Evolutionary conservation across 2,329 filamentous ascomycete genomes (phyloP), one percentile per base, ranked within the genome.

Genomic region (Fusarium austroafricanum): DNA sequence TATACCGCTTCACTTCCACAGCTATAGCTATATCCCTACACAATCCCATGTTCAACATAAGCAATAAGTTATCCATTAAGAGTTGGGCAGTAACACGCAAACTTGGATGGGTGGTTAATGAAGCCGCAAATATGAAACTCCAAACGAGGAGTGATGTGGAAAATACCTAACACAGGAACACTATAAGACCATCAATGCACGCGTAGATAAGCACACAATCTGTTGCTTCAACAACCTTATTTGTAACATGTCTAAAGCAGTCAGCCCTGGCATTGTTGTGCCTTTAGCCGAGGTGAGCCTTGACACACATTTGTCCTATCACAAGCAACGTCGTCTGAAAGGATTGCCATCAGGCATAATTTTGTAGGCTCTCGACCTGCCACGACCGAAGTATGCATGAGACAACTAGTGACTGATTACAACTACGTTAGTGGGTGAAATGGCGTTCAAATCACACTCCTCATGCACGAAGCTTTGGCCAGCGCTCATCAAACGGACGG

Each of bases 361-460:
- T 52, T 40, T 31, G 54, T 49, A 54, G 58, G 51, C 33, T 54
- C 45, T 53, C 40, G 12, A 39, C 42, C 39, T 68, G 64, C 59
- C 65, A 68, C 59, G 59, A 60, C 40, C 23, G 2, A 35, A 35
- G 15, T 44, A 51, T 40, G 53, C 65, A 68, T 52, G 46, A 53
- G 40, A 21, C 29, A 46, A 10, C 9, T 35, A 49, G 45, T 61
- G 54, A 68, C 53, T 47, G 45, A 55, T 49, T 38, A 28, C 10
- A 43, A 28, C 20, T 10, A 11, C 38, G 26, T 53, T 10, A 65
- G 49, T 56, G 54, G 65, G 17, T 7, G 8, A 20, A 17, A 49
- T 35, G 47, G 43, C 35, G 28, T 68, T n/a, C 23, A 45, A 40
- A 21, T 10, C 15, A 54, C 61, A 18, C 28, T 42, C 38, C n/a